Evolutionary conservation across 2,329 filamentous ascomycete genomes (phyloP).

Genomic region (Aspergillus clavatus): DNA sequence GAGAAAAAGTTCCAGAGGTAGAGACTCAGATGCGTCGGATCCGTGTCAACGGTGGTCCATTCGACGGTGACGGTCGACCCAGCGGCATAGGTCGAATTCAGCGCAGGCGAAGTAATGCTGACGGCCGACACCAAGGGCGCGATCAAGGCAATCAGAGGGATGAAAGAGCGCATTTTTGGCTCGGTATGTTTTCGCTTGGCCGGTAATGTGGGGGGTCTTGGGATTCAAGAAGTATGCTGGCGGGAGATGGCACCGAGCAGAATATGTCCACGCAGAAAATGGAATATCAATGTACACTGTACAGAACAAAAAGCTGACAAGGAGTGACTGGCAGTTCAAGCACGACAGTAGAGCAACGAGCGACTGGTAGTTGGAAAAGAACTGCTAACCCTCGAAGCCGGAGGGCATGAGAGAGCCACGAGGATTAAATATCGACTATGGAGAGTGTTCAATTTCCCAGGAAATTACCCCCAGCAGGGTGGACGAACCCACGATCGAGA

Average conservation of each 20-base stretch:
- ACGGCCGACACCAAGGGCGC: constrained; percentile 19
- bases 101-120: constrained; percentile 24
- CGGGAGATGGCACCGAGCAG: background rate
- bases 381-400: background rate
- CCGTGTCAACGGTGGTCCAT: constrained; percentile 41
- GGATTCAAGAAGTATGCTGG: background rate
- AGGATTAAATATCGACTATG: background rate
- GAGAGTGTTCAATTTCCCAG: background rate
- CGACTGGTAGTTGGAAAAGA: background rate
- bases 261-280: no score
- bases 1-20: constrained; percentile 45
- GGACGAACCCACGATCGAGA: no score
- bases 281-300: background rate
- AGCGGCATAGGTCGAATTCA: constrained; percentile 36
- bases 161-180: constrained; percentile 8
- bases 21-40: constrained; percentile 38
- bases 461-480: no score
- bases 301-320: background rate
- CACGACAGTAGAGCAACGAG: no score
- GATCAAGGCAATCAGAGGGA: constrained; percentile 11
- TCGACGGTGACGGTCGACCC: constrained; percentile 32
- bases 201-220: background rate
- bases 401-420: background rate
- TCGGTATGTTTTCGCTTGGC: background rate
- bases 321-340: background rate